phyloP scores from a whole-genome alignment of 805 yeast genomes.

The Cyberlindnera misumaiensis region DNA sequence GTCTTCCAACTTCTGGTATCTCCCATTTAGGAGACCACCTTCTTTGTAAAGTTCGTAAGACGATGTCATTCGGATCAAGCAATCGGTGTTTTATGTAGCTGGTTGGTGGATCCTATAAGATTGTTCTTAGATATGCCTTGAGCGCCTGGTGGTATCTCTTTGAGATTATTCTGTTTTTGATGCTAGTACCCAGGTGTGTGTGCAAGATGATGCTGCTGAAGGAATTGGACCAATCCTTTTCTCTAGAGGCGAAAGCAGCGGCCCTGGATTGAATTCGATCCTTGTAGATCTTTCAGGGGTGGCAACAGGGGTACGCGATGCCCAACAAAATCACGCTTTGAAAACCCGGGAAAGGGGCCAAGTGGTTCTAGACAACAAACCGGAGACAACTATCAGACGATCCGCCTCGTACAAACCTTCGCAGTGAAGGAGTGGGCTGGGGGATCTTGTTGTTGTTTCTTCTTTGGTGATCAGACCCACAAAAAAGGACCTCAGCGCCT shows the following conservation, averaged over 20 bases:
- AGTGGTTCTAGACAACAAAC: no score
- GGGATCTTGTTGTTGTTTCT: no score
- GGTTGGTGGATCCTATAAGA: not conserved
- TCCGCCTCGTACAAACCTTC: no score
- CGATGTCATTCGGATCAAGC: slow-evolving; percentile 6
- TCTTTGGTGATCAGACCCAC: no score
- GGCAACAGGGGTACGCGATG: not conserved
- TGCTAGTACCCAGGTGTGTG: not conserved
- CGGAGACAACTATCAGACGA: no score
- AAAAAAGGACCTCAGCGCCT: no score
- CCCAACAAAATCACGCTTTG: not conserved
- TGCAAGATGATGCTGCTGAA: no score
- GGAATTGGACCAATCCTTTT: no score
- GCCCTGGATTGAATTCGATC: not conserved
- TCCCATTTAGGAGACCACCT: slow-evolving; percentile 47
- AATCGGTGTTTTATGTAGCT: not conserved
- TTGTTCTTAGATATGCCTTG: no score
- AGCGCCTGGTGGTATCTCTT: not conserved
- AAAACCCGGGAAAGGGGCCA: no score
- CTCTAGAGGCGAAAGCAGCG: no score
- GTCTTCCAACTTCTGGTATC: slow-evolving; percentile 64
- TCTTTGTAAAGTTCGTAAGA: slow-evolving; percentile 34
- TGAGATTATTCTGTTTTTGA: slow-evolving; percentile 2
- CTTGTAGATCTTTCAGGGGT: not conserved
- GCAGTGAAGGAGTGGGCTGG: no score